phyloP scores from a whole-genome alignment of 306 rosid species.

The Acacia acuminata region DNA sequence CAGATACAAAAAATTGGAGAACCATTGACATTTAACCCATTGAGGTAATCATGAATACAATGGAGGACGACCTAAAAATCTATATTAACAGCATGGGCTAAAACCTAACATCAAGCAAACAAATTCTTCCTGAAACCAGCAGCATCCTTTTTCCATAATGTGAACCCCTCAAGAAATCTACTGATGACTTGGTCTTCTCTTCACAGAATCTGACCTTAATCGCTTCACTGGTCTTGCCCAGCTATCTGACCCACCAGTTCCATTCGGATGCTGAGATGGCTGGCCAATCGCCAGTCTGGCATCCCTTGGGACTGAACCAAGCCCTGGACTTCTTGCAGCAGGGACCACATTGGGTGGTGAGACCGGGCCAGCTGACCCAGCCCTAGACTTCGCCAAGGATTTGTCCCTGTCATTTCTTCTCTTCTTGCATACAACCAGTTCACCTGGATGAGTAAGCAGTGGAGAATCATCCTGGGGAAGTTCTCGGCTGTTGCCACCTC shows the following conservation, averaged over 20 bases:
- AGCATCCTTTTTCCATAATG: conserved; percentile 36
- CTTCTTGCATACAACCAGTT: conserved; percentile 95
- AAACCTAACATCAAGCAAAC: conserved; percentile 35
- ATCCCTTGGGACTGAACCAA: conserved; percentile 60
- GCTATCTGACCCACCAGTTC: conserved; percentile 66
- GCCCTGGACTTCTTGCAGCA: conserved; percentile 60
- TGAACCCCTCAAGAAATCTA: conserved; percentile 41
- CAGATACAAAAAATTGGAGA: conserved; percentile 27
- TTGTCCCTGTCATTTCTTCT: conserved; percentile 97
- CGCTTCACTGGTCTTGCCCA: conserved; percentile 99
- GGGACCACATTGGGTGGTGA: conserved; percentile 68
- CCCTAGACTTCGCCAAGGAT: conserved; percentile 59
- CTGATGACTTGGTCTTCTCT: conserved; percentile 90
- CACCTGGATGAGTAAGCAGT: conserved; percentile 88
- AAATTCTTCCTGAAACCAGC: conserved; percentile 36
- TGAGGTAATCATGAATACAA: conserved; percentile 38
- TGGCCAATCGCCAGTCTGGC: conserved; percentile 60
- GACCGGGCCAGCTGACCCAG: conserved; percentile 65
- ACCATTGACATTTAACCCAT: conserved; percentile 36
- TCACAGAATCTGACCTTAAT: conserved; percentile 87
- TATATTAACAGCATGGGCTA: conserved; percentile 56
- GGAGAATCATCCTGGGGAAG: conserved; percentile 69
- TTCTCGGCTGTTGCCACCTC: conserved; percentile 54
- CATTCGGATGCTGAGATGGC: conserved; percentile 60
- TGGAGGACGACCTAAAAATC: conserved; percentile 41